These are phyloP conservation scores for Smittium mucronatum DNA, from an alignment of 371 early-diverging fungal species.

Conservation along the genomic window DNA sequence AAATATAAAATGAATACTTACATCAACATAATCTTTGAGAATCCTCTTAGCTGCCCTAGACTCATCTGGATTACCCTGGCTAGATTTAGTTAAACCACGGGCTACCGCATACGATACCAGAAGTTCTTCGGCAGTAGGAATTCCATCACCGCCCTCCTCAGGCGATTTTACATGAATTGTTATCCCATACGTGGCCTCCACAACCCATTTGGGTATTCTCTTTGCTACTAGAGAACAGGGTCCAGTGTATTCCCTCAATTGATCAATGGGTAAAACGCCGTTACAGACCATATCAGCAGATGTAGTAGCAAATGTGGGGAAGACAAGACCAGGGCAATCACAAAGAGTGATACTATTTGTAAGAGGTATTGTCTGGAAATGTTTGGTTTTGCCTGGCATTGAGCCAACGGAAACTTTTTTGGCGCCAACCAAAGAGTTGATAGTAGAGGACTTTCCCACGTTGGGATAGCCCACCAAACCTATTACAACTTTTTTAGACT, in stretches of 20 bases:
- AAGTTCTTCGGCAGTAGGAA: slow-evolving; percentile 71
- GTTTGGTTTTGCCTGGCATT: slow-evolving; percentile 99
- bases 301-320: slow-evolving; percentile 96
- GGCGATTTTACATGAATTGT: slow-evolving; percentile 54
- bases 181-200: slow-evolving; percentile 91
- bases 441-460: slow-evolving; percentile 99
- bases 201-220: slow-evolving; percentile 74
- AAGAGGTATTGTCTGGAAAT: slow-evolving; percentile 91
- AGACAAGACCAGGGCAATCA: slow-evolving; percentile 99
- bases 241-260: slow-evolving; percentile 87
- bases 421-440: slow-evolving; percentile 93
- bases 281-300: slow-evolving; percentile 97
- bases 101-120: slow-evolving; percentile 73
- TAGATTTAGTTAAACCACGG: slow-evolving; percentile 77
- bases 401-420: slow-evolving; percentile 93
- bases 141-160: slow-evolving; percentile 69
- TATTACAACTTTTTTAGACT: slow-evolving; percentile 50
- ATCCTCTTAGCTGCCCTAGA: slow-evolving; percentile 88
- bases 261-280: slow-evolving; percentile 98
- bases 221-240: slow-evolving; percentile 71
- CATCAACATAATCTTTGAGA: slow-evolving; percentile 83
- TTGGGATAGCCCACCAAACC: slow-evolving; percentile 99
- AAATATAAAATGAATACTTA: background rate
- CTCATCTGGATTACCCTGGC: slow-evolving; percentile 95
- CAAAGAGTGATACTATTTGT: slow-evolving; percentile 74